Evolutionary conservation across 148 eudicot species (phyloP), one percentile per base, ranked within the genome.

Genomic region (Silene latifolia): DNA sequence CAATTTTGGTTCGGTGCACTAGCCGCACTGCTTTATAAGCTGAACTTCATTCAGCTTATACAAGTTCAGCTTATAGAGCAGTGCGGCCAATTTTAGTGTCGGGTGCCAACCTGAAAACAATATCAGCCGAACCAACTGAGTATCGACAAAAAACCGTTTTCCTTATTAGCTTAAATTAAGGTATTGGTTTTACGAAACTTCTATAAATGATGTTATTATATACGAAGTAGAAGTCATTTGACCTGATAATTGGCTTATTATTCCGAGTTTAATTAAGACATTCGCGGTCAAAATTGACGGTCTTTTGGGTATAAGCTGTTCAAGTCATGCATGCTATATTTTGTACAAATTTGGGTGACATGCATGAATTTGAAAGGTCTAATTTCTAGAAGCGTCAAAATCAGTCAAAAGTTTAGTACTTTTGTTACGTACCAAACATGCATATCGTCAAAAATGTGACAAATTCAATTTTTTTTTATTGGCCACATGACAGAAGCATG

Each of bases 311-410:
- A 7, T 39, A 39, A 25, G 27, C 61, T 51, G 42, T 51, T 70
- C 73, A 70, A 70, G 21, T 70, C 58, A 51, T 70, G 73, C 73
- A 70, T 70, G 73, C 60, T 70, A 70, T 53, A 70, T 24, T 24
- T 53, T 10, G 24, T 14, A 14, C 13, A 69, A 21, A 69, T 46
- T 46, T 69, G 57, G 57, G 1, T 66, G 69, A 64, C 17, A 13
- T 19, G 17, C 58, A 69, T 48, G 59, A 65, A 21, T 32, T 69
- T 47, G 73, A 70, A 51, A 51, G 20, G 42, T 53, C 60, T 24
- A 0, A 51, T 70, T 53, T 70, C 61, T 70, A 51, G 73, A 70
- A 51, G 25, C 21, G 11, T 18, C 35, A 70, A 70, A 59, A 70
- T 70, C 73, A 53, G 73, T 70, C 73, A 70, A 25, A 23, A 25